Evolutionary conservation across 2,329 filamentous ascomycete genomes (phyloP).

Genomic region (Cladosporium sp.): DNA sequence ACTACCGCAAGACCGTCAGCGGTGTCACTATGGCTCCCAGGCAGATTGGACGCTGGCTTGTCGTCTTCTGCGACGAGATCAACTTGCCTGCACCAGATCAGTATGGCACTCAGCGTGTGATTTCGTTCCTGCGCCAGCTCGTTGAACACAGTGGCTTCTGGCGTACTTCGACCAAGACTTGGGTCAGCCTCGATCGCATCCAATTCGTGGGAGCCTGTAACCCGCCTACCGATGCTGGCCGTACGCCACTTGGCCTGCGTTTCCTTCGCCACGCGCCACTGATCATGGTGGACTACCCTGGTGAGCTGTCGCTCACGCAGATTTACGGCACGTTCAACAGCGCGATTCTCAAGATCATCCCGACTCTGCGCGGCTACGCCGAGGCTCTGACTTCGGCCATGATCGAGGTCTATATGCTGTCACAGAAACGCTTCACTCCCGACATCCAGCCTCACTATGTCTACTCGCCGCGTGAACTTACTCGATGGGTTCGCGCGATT

Average conservation of each 20-base stretch:
- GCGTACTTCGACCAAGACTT: slow-evolving; percentile 94
- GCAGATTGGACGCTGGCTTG: slow-evolving; percentile 95
- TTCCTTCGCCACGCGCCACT: slow-evolving; percentile 97
- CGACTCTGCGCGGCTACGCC: slow-evolving; percentile 89
- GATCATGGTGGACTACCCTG: slow-evolving; percentile 99
- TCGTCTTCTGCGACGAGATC: slow-evolving; percentile 99
- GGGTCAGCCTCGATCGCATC: slow-evolving; percentile 96
- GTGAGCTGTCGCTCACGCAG: slow-evolving; percentile 88
- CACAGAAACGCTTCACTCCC: slow-evolving; percentile 89
- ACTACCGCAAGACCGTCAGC: slow-evolving; percentile 98
- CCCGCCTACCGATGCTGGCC: slow-evolving; percentile 93
- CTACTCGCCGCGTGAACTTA: slow-evolving; percentile 97
- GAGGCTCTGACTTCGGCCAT: slow-evolving; percentile 94
- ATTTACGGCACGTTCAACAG: slow-evolving; percentile 99
- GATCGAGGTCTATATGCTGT: slow-evolving; percentile 95
- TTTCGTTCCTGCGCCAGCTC: slow-evolving; percentile 94
- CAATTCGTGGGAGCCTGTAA: slow-evolving; percentile 99
- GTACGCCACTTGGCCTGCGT: slow-evolving; percentile 87
- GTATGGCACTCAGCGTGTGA: slow-evolving; percentile 95
- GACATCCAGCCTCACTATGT: slow-evolving; percentile 98
- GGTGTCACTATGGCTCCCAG: slow-evolving; percentile 93
- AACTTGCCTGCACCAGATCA: slow-evolving; percentile 97
- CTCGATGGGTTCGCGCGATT: slow-evolving; percentile 93
- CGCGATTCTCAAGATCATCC: slow-evolving; percentile 94
- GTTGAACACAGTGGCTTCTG: slow-evolving; percentile 99